These are phyloP conservation scores for Sordariomycetes sp. DNA, from an alignment of 2,329 filamentous ascomycete species.

Conservation along the genomic window DNA sequence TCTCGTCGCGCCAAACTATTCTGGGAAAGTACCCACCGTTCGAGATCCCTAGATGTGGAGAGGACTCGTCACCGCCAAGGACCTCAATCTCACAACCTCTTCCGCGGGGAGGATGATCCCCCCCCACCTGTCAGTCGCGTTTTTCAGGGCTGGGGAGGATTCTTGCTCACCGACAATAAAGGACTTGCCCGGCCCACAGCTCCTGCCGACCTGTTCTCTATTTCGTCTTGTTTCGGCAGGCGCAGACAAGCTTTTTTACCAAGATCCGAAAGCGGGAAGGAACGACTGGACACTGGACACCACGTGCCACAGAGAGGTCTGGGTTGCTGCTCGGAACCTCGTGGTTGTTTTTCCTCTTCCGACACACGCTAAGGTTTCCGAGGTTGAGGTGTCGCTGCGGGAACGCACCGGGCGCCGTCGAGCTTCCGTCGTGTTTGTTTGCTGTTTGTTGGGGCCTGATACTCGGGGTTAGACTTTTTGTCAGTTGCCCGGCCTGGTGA, in stretches of 20 bases:
- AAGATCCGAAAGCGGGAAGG: neutral
- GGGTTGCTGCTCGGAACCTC: neutral
- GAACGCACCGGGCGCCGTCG: no score
- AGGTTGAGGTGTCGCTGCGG: no score
- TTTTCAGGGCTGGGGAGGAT: neutral
- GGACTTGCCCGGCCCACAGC: neutral
- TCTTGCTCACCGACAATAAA: neutral
- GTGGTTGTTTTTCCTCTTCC: neutral
- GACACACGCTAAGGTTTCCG: no score
- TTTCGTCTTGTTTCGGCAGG: neutral
- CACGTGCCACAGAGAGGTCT: neutral
- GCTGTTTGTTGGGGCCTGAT: no score
- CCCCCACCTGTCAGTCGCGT: neutral
- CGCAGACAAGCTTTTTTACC: neutral
- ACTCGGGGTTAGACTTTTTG: no score
- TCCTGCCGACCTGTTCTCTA: neutral
- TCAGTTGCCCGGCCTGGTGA: no score
- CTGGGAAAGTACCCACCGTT: neutral
- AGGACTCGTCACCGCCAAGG: neutral
- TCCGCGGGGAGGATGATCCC: neutral
- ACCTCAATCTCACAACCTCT: neutral
- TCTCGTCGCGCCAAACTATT: neutral
- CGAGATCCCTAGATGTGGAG: neutral
- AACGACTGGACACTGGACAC: neutral
- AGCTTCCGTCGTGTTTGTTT: no score